Evolutionary conservation across 2,329 filamentous ascomycete species (phyloP).

Genomic region (Scedosporium dehoogii): DNA sequence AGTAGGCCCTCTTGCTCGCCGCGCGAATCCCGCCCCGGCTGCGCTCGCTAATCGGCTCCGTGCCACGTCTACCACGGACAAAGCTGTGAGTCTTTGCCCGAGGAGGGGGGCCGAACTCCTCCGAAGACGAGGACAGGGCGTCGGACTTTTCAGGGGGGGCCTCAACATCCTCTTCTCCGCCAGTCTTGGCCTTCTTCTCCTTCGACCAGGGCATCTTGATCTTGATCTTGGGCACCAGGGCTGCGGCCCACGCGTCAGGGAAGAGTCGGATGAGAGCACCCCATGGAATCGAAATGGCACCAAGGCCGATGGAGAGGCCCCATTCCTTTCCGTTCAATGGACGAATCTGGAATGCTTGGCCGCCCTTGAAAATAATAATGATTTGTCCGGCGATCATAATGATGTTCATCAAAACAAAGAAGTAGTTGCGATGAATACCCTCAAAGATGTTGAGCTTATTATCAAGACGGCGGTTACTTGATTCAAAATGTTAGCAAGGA

Average conservation of each 20-base stretch:
- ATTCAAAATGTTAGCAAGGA: conserved; percentile 27
- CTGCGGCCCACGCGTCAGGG: conserved; percentile 48
- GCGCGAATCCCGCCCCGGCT: background rate
- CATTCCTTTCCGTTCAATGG: conserved; percentile 62
- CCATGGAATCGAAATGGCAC: conserved; percentile 64
- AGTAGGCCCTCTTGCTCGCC: background rate
- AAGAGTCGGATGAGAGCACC: conserved; percentile 63
- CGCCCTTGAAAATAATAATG: conserved; percentile 76
- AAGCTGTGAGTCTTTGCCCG: background rate
- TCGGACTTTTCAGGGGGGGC: background rate
- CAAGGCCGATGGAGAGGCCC: conserved; percentile 72
- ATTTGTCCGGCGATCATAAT: conserved; percentile 79
- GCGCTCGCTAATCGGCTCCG: background rate
- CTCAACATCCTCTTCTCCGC: background rate
- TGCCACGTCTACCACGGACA: background rate
- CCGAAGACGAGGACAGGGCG: background rate
- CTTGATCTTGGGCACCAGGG: conserved; percentile 6
- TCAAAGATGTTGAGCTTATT: conserved; percentile 86
- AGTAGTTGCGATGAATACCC: conserved; percentile 66
- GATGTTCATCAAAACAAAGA: conserved; percentile 70
- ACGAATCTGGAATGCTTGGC: conserved; percentile 60
- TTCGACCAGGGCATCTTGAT: conserved; percentile 2
- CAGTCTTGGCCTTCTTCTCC: conserved; percentile 3
- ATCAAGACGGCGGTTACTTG: conserved; percentile 64
- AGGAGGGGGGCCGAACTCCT: background rate